A percentile compares a stretch with the other conserved stretches of the same genome.
These are phyloP conservation scores for Rhodotorula kratochvilovae DNA, from an alignment of 768 basidiomycete genomes.

Conservation along the genomic window DNA sequence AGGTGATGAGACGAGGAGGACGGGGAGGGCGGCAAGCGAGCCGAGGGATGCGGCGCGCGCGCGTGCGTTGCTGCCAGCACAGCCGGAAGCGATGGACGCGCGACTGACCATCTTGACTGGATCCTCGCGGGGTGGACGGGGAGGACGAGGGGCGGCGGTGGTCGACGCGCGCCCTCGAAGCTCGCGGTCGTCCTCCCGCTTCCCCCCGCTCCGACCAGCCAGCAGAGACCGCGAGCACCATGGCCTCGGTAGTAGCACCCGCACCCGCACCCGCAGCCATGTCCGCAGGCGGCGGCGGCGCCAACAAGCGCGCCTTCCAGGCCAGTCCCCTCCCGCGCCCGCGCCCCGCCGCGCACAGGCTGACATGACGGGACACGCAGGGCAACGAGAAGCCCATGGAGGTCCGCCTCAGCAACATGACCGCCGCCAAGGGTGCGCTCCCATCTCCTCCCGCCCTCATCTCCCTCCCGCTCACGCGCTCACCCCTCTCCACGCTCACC, in stretches of 20 bases:
- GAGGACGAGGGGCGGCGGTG: no score
- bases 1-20: no score
- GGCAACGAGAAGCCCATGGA: constrained; percentile 94
- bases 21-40: no score
- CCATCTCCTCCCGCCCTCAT: neutral
- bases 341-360: neutral
- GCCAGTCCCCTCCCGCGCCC: constrained; percentile 8
- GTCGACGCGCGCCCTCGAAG: no score
- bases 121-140: no score
- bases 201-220: neutral
- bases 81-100: no score
- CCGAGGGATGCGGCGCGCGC: no score
- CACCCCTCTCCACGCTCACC: neutral
- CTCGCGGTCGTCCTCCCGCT: no score
- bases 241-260: constrained; percentile 22
- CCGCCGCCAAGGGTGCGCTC: constrained; percentile 69
- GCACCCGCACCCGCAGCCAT: constrained; percentile 21
- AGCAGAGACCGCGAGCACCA: neutral
- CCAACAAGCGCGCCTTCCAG: constrained; percentile 38
- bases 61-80: no score
- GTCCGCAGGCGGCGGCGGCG: constrained; percentile 2
- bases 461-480: neutral
- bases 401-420: constrained; percentile 92
- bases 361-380: neutral
- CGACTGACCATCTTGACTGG: no score